These are phyloP conservation scores for Barbarea vulgaris DNA, from an alignment of 345 rosid genomes.

Conservation along the genomic window DNA sequence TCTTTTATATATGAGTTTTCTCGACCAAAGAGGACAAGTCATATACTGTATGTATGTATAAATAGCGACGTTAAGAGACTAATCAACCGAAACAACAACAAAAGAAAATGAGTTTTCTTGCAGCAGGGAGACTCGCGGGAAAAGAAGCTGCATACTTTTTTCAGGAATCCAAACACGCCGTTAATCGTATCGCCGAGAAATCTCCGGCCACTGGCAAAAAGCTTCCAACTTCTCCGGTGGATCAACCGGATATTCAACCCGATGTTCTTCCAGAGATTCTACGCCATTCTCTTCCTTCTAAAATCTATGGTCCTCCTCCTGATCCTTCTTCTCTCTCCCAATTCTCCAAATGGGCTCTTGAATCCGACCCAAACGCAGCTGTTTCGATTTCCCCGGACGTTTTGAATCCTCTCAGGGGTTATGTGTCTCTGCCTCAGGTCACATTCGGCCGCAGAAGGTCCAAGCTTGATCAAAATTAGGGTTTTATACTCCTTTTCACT, in stretches of 20 bases:
- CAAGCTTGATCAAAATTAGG: slow-evolving; percentile 4
- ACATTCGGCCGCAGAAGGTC: slow-evolving; percentile 92
- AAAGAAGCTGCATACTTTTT: slow-evolving; percentile 91
- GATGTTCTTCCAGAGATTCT: slow-evolving; percentile 91
- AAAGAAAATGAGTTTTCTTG: slow-evolving; percentile 76
- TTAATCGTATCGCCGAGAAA: slow-evolving; percentile 77
- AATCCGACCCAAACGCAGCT: slow-evolving; percentile 38
- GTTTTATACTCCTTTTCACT: slow-evolving; percentile 1
- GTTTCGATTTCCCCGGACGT: slow-evolving; percentile 55
- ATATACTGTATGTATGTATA: neutral
- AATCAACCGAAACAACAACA: slow-evolving; percentile 1
- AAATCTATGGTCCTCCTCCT: slow-evolving; percentile 50
- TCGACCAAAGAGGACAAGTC: neutral
- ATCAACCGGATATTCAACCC: slow-evolving; percentile 43
- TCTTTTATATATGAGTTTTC: neutral
- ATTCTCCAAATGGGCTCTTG: slow-evolving; percentile 75
- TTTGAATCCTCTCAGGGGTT: slow-evolving; percentile 84
- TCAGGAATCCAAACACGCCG: slow-evolving; percentile 87
- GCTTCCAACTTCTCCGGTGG: slow-evolving; percentile 37
- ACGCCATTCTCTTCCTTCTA: slow-evolving; percentile 79
- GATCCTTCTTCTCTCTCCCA: slow-evolving; percentile 68
- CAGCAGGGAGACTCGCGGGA: slow-evolving; percentile 76
- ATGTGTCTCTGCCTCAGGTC: slow-evolving; percentile 83
- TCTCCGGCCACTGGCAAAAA: slow-evolving; percentile 40
- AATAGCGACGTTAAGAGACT: slow-evolving; percentile 5